These are phyloP conservation scores for Darksidea phi DNA, from an alignment of 495 filamentous ascomycete species.

Conservation along the genomic window DNA sequence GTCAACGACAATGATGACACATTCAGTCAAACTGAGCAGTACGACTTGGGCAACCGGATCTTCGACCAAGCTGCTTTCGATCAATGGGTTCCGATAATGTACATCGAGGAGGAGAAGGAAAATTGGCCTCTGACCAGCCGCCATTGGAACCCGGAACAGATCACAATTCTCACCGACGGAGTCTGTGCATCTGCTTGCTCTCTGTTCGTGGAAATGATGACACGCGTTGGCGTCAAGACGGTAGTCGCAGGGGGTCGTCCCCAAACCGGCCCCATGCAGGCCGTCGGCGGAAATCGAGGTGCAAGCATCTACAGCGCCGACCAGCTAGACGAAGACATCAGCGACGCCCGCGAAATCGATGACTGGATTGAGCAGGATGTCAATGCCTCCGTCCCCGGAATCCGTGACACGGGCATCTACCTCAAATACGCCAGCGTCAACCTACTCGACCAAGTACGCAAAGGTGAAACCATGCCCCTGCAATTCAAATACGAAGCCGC, in stretches of 20 bases:
- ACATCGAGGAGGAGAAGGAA: constrained; percentile 18
- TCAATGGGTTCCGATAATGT: constrained; percentile 44
- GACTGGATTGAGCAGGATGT: neutral
- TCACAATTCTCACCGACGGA: constrained; percentile 52
- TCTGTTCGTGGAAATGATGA: constrained; percentile 54
- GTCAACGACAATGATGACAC: constrained; percentile 45
- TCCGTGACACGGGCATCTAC: constrained; percentile 19
- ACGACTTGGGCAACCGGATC: constrained; percentile 51
- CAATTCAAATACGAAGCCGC: constrained; percentile 57
- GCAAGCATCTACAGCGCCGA: neutral
- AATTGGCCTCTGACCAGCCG: constrained; percentile 36
- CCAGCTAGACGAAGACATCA: constrained; percentile 6
- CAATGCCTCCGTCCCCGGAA: constrained; percentile 7
- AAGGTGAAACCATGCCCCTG: constrained; percentile 43
- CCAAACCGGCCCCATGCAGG: neutral
- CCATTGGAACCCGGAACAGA: constrained; percentile 50
- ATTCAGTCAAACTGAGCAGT: constrained; percentile 50
- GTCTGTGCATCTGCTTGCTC: constrained; percentile 50
- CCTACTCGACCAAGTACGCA: constrained; percentile 23
- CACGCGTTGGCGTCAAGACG: constrained; percentile 47
- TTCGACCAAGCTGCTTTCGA: constrained; percentile 40
- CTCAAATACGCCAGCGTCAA: constrained; percentile 16
- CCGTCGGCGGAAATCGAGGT: neutral
- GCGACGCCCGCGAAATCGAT: neutral
- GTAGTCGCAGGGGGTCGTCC: constrained; percentile 51